Conservation (phyloP, 2,329 filamentous ascomycete species). For the Cercospora nicotianae region DNA sequence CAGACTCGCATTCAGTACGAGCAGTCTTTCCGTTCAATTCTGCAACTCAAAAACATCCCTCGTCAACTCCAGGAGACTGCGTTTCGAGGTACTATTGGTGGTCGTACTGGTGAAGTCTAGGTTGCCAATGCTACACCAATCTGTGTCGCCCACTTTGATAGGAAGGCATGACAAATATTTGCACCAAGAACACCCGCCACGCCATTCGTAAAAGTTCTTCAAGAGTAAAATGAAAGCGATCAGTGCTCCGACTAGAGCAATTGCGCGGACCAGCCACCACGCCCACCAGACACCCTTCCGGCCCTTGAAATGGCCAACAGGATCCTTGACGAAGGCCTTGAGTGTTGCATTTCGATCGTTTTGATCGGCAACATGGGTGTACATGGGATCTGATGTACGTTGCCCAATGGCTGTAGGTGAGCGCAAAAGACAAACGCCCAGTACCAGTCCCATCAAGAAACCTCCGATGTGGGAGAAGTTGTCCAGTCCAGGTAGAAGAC, state of each 20-base stretch:
- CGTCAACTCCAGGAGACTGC: constrained; percentile 20
- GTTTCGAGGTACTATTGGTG: constrained; percentile 20
- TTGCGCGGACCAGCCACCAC: constrained; percentile 88
- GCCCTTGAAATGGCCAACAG: constrained; percentile 80
- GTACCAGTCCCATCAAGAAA: constrained; percentile 84
- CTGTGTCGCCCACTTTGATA: constrained; percentile 50
- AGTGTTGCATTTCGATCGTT: constrained; percentile 35
- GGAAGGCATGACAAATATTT: constrained; percentile 89
- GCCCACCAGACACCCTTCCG: constrained; percentile 94
- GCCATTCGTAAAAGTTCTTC: constrained; percentile 85
- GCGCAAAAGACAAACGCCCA: constrained; percentile 84
- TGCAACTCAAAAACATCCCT: constrained; percentile 17
- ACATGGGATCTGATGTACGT: constrained; percentile 28
- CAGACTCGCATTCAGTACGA: background rate
- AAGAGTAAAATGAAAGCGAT: constrained; percentile 83
- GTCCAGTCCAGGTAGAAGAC: constrained; percentile 86
- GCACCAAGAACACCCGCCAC: constrained; percentile 82
- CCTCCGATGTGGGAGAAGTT: constrained; percentile 98
- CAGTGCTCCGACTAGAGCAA: constrained; percentile 74
- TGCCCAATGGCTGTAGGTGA: constrained; percentile 67
- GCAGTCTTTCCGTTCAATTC: background rate
- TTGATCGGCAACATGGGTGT: constrained; percentile 24
- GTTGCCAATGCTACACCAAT: constrained; percentile 63
- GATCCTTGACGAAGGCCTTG: constrained; percentile 50
- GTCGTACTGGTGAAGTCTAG: constrained; percentile 38